Base-by-base conservation (phyloP, 805 yeast species). In the Spathaspora sp. region DNA sequence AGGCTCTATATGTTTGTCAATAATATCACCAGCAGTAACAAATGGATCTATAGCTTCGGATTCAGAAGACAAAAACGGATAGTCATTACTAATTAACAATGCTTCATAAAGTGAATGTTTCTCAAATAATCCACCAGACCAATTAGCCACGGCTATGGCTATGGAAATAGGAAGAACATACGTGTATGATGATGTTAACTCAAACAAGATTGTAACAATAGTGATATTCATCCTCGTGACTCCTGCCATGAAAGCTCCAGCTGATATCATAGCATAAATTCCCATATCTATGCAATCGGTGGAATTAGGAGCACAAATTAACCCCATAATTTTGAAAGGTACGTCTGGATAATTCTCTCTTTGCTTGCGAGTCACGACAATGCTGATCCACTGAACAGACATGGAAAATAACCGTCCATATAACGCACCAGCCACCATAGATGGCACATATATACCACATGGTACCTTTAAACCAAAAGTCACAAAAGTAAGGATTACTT, bases 381-480 rank as follows among this genome's bases (percentile, higher is more conserved):
- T 50, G 23, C 69, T 72, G 5, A 70, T 42, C 62, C 71, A 73
- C 49, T 79, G 77, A 16, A 79, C 58, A 3, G 60, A 32, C 63
- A 77, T 70, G 1, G 81, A 81, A 52, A 79, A 68, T 1, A 76
- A 57, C 10, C 85, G 60, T 2, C 86, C 86, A 65, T 79, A 81
- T 28, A 83, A 63, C 2, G 86, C 85, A 0, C 87, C 87, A 19
- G 78, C 70, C 1, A 80, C 82, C 87, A 82, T 82, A 1, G 84
- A 77, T 5, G 87, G 87, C 1, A 83, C 83, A 54, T 82, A 82
- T 12, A 82, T 77, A 5, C 87, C 87, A 44, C 81, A 75, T 1
- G 87, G 87, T 2, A 82, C 66, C 56, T 80, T 82, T 48, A 81
- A 61, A 1, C 87, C 87, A 62, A 80, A 80, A 0, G 86, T 80